Evolutionary conservation across 192 early-diverging fungal species (phyloP).

Genomic region (Dispira parvispora): DNA sequence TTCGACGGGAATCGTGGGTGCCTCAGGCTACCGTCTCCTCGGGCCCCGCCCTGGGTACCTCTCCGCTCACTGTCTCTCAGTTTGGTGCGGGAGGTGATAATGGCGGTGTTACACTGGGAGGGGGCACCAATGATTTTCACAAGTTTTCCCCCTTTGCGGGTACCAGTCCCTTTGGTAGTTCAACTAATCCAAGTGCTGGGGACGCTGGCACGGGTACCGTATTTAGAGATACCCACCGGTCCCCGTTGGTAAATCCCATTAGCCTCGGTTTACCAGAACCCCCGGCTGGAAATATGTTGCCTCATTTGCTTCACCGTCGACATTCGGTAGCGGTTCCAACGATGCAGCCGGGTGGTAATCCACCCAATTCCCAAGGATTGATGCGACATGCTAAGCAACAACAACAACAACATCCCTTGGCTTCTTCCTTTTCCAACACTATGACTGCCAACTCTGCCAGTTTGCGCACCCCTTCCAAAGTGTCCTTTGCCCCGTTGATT

Average conservation of each 20-base stretch:
- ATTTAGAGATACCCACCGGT: background rate
- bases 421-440: conserved; percentile 15
- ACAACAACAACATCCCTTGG: conserved; percentile 13
- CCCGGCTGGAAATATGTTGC: background rate
- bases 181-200: background rate
- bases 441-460: conserved; percentile 15
- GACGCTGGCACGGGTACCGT: background rate
- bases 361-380: no score
- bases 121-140: no score
- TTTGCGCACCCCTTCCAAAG: conserved; percentile 23
- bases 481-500: conserved; percentile 14
- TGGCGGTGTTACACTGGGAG: no score
- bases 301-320: conserved; percentile 22
- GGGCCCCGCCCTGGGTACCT: no score
- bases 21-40: no score
- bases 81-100: no score
- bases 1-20: no score
- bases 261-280: background rate
- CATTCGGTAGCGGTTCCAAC: conserved; percentile 27
- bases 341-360: no score
- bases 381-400: no score
- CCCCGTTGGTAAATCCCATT: background rate
- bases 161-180: background rate
- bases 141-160: background rate
- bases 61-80: no score